phyloP scores from a whole-genome alignment of 1,139 yeast genomes.

The Diutina sp. region DNA sequence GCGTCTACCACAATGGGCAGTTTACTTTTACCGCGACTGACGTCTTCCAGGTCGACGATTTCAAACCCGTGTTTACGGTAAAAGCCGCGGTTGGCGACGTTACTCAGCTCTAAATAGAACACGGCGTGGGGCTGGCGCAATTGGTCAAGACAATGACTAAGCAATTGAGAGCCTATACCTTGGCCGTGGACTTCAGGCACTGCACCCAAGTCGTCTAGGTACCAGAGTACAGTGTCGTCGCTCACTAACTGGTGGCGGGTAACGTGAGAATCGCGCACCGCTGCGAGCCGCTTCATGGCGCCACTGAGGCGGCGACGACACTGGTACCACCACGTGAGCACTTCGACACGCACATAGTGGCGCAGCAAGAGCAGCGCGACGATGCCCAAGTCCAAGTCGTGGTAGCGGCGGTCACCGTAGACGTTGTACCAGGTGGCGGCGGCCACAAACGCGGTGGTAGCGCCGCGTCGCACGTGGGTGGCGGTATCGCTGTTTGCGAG shows the following conservation, averaged over 20 bases:
- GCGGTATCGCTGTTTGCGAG: not conserved
- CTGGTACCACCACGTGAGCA: not conserved
- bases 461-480: not conserved
- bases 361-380: not conserved
- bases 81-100: not conserved
- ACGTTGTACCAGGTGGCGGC: not conserved
- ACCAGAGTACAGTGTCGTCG: slow-evolving; percentile 18
- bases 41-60: not conserved
- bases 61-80: not conserved
- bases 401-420: not conserved
- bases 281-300: not conserved
- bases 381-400: not conserved
- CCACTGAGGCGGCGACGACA: not conserved
- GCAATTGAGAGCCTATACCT: slow-evolving; percentile 23
- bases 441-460: not conserved
- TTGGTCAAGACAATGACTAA: slow-evolving; percentile 17
- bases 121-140: slow-evolving; percentile 3
- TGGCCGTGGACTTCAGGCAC: slow-evolving; percentile 28
- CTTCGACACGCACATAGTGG: not conserved
- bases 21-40: not conserved
- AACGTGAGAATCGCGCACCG: slow-evolving; percentile 10
- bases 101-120: slow-evolving; percentile 1
- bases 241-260: slow-evolving; percentile 9
- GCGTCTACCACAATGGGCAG: not conserved
- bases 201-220: slow-evolving; percentile 27